These are phyloP conservation scores for Penicillium flavigenum DNA, from an alignment of 495 filamentous ascomycete species.

Conservation along the genomic window DNA sequence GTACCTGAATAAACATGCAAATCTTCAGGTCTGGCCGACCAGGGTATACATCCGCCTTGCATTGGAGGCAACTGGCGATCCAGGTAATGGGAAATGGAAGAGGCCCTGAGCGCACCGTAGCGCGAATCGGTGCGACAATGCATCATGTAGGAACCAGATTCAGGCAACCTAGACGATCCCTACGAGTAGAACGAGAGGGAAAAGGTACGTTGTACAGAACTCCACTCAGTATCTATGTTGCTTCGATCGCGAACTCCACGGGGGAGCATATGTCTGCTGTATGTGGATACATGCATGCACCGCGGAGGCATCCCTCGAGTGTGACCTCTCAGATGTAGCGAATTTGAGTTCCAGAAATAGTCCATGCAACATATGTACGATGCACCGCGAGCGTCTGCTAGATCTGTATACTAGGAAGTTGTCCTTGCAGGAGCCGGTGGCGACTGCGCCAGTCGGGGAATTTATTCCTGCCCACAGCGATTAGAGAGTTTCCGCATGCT, in stretches of 20 bases:
- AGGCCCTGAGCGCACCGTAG: constrained; percentile 13
- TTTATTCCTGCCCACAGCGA: constrained; percentile 1
- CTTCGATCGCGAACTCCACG: constrained; percentile 22
- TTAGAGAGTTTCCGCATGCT: neutral
- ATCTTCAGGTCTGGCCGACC: constrained; percentile 7
- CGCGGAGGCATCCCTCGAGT: constrained; percentile 13
- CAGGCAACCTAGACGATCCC: neutral
- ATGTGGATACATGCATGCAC: constrained; percentile 3
- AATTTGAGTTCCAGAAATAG: constrained; percentile 31
- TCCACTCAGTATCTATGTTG: constrained; percentile 6
- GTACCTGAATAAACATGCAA: constrained; percentile 29
- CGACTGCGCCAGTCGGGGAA: constrained; percentile 24
- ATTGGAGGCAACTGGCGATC: constrained; percentile 26
- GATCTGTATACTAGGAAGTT: constrained; percentile 20
- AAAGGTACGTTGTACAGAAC: neutral
- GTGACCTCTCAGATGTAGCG: constrained; percentile 32
- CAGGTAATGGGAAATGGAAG: constrained; percentile 21
- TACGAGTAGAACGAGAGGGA: neutral
- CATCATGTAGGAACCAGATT: constrained; percentile 11
- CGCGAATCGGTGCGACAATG: constrained; percentile 8
- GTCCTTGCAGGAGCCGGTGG: constrained; percentile 29
- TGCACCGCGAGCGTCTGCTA: constrained; percentile 16
- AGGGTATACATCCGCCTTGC: constrained; percentile 26
- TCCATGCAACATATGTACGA: neutral
- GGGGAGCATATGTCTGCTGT: constrained; percentile 9